phyloP scores from a whole-genome alignment of 768 basidiomycete genomes.

The Plicaturopsis crispa region DNA sequence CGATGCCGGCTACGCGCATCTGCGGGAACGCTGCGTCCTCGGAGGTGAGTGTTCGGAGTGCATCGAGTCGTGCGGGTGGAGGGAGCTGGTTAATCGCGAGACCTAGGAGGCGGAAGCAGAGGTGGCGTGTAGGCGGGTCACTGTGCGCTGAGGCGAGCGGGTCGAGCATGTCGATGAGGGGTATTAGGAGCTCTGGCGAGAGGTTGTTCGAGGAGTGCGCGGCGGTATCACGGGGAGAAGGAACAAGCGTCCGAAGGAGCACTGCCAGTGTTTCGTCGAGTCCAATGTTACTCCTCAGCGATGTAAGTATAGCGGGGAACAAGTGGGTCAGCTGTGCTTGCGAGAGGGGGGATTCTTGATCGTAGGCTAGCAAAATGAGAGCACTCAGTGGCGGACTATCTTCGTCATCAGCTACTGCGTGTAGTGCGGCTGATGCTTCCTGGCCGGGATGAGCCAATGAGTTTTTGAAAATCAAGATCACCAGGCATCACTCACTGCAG shows the following conservation, averaged over 20 bases:
- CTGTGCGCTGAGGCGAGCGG: constrained; percentile 33
- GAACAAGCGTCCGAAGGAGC: too few relatives aligned
- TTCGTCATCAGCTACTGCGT: too few relatives aligned
- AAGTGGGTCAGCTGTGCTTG: constrained; percentile 11
- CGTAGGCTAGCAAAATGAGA: constrained; percentile 11
- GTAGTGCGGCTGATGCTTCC: too few relatives aligned
- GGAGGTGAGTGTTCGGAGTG: constrained; percentile 27
- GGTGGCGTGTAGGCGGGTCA: constrained; percentile 32
- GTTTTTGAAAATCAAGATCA: too few relatives aligned
- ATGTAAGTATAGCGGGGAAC: constrained; percentile 17
- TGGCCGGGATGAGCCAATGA: too few relatives aligned
- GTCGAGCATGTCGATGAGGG: constrained; percentile 27
- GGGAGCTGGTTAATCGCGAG: constrained; percentile 25
- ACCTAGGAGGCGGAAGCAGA: constrained; percentile 33
- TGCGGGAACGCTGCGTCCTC: constrained; percentile 28
- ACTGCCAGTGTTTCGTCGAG: constrained; percentile 30
- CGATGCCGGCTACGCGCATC: constrained; percentile 37
- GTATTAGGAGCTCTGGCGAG: constrained; percentile 20
- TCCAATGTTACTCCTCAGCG: constrained; percentile 27
- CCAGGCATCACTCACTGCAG: constrained; percentile 16
- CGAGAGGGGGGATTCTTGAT: constrained; percentile 8
- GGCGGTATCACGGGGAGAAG: too few relatives aligned
- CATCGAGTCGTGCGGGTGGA: constrained; percentile 21
- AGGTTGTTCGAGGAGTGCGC: constrained; percentile 24
- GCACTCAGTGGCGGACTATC: too few relatives aligned